Conservation (phyloP, 2,329 filamentous ascomycete species). For the Thelonectria discophora region DNA sequence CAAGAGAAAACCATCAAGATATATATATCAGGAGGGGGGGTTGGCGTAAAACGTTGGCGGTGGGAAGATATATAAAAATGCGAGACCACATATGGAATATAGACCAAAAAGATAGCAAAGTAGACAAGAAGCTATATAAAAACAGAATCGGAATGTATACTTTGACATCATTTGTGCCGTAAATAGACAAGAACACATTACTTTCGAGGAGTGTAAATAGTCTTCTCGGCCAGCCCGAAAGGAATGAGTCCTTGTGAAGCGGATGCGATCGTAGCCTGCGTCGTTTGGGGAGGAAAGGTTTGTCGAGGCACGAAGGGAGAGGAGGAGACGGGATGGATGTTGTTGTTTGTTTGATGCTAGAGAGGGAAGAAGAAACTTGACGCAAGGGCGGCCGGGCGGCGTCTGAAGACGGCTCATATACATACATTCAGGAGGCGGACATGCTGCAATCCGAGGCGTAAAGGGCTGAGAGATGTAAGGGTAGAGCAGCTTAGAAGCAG, state of each 20-base stretch:
- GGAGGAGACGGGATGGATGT: conserved; percentile 18
- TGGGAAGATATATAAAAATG: conserved; percentile 13
- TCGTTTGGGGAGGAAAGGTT: background rate
- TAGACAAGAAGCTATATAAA: conserved; percentile 10
- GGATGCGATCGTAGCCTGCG: conserved; percentile 18
- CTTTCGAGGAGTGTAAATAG: conserved; percentile 19
- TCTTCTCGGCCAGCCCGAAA: conserved; percentile 30
- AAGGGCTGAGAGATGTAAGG: background rate
- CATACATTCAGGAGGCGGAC: conserved; percentile 36
- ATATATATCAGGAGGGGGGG: background rate
- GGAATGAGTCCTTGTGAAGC: conserved; percentile 19
- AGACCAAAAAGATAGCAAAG: conserved; percentile 13
- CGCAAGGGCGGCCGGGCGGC: conserved; percentile 31
- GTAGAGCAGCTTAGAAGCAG: conserved; percentile 35
- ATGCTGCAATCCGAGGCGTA: conserved; percentile 34
- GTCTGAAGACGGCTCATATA: conserved; percentile 40
- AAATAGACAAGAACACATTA: conserved; percentile 20
- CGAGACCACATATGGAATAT: conserved; percentile 34
- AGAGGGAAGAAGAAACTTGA: conserved; percentile 30
- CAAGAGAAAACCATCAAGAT: conserved; percentile 8
- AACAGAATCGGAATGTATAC: conserved; percentile 7
- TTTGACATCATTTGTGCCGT: conserved; percentile 18
- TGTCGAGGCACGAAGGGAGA: background rate
- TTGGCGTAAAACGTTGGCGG: too few species aligned
- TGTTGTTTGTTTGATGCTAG: conserved; percentile 18